A percentile compares a stretch with the other conserved stretches of the same genome.
phyloP scores from a whole-genome alignment of 164 flowering plant genomes.

The Stephania cephalantha region DNA sequence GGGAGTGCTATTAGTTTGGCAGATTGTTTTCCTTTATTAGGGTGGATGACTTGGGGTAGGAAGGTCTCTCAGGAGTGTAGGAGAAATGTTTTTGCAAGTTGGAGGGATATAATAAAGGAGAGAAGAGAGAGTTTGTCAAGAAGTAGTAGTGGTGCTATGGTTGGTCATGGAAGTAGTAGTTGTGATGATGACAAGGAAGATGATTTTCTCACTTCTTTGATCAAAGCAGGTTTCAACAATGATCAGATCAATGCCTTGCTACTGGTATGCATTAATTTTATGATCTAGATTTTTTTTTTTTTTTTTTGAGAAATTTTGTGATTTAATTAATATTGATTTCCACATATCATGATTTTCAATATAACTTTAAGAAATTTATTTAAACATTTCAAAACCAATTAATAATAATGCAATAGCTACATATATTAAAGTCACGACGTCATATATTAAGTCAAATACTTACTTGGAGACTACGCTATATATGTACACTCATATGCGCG shows the following conservation, averaged over 20 bases:
- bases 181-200: slow-evolving; percentile 3
- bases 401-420: no score
- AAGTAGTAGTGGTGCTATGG: not conserved
- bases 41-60: slow-evolving; percentile 12
- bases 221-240: slow-evolving; percentile 18
- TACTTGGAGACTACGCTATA: no score
- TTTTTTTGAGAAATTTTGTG: no score
- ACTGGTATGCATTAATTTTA: slow-evolving; percentile 8
- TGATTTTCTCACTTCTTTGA: slow-evolving; percentile 25
- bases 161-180: slow-evolving; percentile 10
- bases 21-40: slow-evolving; percentile 20
- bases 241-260: slow-evolving; percentile 22
- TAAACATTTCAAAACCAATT: no score
- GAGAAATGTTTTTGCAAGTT: slow-evolving; percentile 3
- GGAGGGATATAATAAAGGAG: not conserved
- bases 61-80: slow-evolving; percentile 3
- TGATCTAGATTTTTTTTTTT: no score
- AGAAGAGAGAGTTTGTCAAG: not conserved
- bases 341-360: no score
- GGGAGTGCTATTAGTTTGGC: slow-evolving; percentile 18
- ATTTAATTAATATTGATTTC: no score
- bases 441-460: no score
- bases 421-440: no score
- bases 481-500: no score
- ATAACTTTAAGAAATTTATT: no score